phyloP scores from a whole-genome alignment of 768 basidiomycete species.

The Tulasnella sp. region DNA sequence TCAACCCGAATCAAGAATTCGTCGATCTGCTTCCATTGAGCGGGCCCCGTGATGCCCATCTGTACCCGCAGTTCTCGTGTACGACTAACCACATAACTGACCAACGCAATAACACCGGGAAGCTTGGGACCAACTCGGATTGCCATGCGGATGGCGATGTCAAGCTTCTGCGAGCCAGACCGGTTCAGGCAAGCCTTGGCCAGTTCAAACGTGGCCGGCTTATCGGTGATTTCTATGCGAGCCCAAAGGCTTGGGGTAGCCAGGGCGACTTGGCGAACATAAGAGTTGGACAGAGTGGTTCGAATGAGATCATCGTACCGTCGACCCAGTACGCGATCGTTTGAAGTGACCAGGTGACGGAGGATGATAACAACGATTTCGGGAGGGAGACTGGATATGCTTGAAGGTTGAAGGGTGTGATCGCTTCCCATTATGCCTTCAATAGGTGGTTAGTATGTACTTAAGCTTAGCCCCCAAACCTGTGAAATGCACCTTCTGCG shows the following conservation, averaged over 20 bases:
- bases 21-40: neutral
- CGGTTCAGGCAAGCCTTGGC: neutral
- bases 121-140: neutral
- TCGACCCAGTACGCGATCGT: neutral
- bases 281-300: neutral
- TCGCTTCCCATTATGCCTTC: neutral
- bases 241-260: neutral
- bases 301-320: neutral
- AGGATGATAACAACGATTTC: neutral
- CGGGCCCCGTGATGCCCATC: neutral
- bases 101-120: neutral
- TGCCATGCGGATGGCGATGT: neutral
- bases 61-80: neutral
- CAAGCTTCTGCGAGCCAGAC: neutral
- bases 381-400: neutral
- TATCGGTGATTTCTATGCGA: neutral
- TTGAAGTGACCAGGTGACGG: neutral
- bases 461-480: neutral
- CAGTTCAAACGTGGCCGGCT: neutral
- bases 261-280: neutral
- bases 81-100: neutral
- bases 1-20: neutral
- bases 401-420: neutral
- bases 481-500: neutral
- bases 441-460: neutral